These are phyloP conservation scores for Neonothopanus nambi DNA, from an alignment of 1,284 basidiomycete genomes.

Conservation along the genomic window DNA sequence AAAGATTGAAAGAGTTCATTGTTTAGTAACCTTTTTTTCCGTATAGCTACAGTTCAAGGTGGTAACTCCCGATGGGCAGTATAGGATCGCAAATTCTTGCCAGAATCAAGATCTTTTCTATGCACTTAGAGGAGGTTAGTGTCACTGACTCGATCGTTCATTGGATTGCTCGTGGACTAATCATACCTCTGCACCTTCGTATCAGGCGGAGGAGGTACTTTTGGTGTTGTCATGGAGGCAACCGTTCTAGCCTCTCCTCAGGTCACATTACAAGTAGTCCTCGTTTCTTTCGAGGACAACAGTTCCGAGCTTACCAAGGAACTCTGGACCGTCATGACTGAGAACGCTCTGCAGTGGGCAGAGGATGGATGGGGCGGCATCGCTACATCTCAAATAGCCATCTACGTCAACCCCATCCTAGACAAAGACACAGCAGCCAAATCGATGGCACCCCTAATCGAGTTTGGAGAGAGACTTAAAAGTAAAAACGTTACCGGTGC, in stretches of 20 bases:
- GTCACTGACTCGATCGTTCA: not conserved
- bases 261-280: constrained; percentile 20
- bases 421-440: constrained; percentile 31
- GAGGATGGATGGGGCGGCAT: constrained; percentile 40
- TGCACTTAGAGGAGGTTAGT: constrained; percentile 41
- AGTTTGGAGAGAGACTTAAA: constrained; percentile 33
- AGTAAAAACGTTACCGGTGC: constrained; percentile 28
- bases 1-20: not conserved
- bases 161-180: not conserved
- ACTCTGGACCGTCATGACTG: constrained; percentile 26
- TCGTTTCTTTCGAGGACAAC: constrained; percentile 18
- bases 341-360: constrained; percentile 31
- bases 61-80: constrained; percentile 41
- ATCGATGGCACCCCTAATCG: constrained; percentile 42
- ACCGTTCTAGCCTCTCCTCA: constrained; percentile 22
- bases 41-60: constrained; percentile 40
- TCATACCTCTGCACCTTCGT: not conserved
- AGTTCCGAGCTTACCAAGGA: constrained; percentile 9
- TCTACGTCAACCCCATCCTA: constrained; percentile 22
- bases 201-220: constrained; percentile 26
- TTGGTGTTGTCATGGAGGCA: constrained; percentile 27
- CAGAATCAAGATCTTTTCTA: constrained; percentile 45
- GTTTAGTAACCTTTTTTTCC: constrained; percentile 1
- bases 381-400: constrained; percentile 10
- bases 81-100: constrained; percentile 37